These are phyloP conservation scores for Ilex asprella DNA, from an alignment of 257 asterid species.

Conservation along the genomic window DNA sequence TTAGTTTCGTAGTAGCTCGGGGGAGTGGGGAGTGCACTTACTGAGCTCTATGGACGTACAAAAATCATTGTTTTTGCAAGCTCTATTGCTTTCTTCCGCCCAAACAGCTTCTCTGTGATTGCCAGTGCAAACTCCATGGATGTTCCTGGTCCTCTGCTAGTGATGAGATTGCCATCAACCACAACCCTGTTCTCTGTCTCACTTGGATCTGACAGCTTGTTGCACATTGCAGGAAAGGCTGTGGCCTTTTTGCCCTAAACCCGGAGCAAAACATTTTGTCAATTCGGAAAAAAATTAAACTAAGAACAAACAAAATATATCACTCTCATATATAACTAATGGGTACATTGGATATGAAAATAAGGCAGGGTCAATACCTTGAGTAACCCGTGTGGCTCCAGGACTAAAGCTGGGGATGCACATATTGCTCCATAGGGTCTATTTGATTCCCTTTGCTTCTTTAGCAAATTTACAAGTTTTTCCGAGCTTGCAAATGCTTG, in stretches of 20 bases:
- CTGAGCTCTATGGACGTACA: conserved; percentile 21
- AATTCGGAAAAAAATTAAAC: background rate
- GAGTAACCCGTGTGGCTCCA: conserved; percentile 84
- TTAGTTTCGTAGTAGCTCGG: background rate
- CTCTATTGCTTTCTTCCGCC: conserved; percentile 57
- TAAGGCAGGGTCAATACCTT: conserved; percentile 34
- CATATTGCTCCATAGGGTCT: conserved; percentile 83
- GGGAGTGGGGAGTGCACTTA: background rate
- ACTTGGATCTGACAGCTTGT: conserved; percentile 64
- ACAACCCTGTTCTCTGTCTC: conserved; percentile 78
- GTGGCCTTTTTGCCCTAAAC: conserved; percentile 91
- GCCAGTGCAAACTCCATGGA: conserved; percentile 78
- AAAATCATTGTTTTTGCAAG: conserved; percentile 69
- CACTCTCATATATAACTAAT: background rate
- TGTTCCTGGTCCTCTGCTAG: conserved; percentile 97
- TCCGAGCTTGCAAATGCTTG: conserved; percentile 75
- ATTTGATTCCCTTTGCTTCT: conserved; percentile 66
- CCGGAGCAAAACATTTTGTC: background rate
- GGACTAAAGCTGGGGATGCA: conserved; percentile 92
- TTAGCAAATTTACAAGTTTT: conserved; percentile 61
- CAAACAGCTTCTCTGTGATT: conserved; percentile 62
- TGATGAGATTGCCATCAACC: conserved; percentile 81
- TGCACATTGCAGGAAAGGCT: conserved; percentile 81
- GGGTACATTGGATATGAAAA: background rate
- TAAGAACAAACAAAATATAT: background rate